These are phyloP conservation scores for Colletotrichum phormii DNA, from an alignment of 2,329 filamentous ascomycete genomes.

Conservation along the genomic window DNA sequence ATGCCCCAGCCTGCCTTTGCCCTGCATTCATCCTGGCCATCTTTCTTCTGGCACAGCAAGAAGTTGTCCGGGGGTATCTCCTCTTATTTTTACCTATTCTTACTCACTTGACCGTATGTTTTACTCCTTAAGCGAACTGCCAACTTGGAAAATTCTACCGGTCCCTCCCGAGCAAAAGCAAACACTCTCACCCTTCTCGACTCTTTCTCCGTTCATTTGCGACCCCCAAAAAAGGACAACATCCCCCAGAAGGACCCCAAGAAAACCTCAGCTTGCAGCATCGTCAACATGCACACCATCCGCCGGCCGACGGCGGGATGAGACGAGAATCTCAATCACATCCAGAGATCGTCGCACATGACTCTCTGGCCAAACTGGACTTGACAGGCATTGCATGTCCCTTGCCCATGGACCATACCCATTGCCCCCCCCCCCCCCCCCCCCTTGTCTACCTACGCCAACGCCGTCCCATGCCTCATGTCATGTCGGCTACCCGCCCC, in stretches of 20 bases:
- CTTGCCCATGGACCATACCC: background rate
- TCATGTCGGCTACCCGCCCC: slow-evolving; percentile 25
- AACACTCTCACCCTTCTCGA: background rate
- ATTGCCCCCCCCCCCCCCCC: no score
- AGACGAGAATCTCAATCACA: background rate
- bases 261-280: background rate
- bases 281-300: background rate
- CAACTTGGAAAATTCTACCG: background rate
- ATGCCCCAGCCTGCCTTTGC: background rate
- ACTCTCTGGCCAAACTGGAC: slow-evolving; percentile 20
- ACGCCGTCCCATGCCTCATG: slow-evolving; percentile 1
- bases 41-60: background rate
- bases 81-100: background rate
- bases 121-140: background rate
- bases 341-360: background rate
- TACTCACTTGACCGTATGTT: background rate
- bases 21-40: background rate
- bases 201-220: background rate
- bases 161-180: background rate
- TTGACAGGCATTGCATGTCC: slow-evolving; percentile 6
- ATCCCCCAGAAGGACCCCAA: no score
- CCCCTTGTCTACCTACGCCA: no score
- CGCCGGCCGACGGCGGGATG: background rate
- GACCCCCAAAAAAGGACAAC: no score
- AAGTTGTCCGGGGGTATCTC: background rate